These are phyloP conservation scores for Phytopythium aichiense DNA, from an alignment of 352 stramenopile species.

Conservation along the genomic window DNA sequence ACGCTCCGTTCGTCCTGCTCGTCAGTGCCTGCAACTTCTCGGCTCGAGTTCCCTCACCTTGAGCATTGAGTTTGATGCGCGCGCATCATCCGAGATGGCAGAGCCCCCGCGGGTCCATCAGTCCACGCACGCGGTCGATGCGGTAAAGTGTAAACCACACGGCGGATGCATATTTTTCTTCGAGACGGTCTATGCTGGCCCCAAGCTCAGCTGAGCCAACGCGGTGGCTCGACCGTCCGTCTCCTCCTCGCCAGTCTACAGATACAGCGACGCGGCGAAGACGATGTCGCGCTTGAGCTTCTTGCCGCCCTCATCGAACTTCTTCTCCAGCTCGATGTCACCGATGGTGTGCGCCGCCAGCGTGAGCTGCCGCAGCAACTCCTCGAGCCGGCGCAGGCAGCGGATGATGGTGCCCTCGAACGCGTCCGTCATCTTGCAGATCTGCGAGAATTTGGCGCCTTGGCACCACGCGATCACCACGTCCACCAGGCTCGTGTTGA, in stretches of 20 bases:
- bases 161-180: not conserved
- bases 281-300: conserved; percentile 99
- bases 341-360: conserved; percentile 96
- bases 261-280: conserved; percentile 98
- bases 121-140: too few species aligned
- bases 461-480: conserved; percentile 97
- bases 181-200: not conserved
- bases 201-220: not conserved
- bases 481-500: conserved; percentile 98
- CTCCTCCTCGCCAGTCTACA: conserved; percentile 51
- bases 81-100: not conserved
- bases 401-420: conserved; percentile 99
- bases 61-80: not conserved
- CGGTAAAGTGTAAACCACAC: too few species aligned
- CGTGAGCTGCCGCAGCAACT: conserved; percentile 96
- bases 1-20: not conserved
- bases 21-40: not conserved
- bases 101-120: not conserved
- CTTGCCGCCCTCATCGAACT: conserved; percentile 96
- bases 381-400: conserved; percentile 95
- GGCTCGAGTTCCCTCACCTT: not conserved
- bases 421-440: conserved; percentile 97
- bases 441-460: conserved; percentile 98
- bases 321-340: conserved; percentile 95
- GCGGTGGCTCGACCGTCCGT: not conserved